Evolutionary conservation across 2,329 filamentous ascomycete genomes (phyloP), one percentile per base, ranked within the genome.

Genomic region (Gaeumannomyces tritici): DNA sequence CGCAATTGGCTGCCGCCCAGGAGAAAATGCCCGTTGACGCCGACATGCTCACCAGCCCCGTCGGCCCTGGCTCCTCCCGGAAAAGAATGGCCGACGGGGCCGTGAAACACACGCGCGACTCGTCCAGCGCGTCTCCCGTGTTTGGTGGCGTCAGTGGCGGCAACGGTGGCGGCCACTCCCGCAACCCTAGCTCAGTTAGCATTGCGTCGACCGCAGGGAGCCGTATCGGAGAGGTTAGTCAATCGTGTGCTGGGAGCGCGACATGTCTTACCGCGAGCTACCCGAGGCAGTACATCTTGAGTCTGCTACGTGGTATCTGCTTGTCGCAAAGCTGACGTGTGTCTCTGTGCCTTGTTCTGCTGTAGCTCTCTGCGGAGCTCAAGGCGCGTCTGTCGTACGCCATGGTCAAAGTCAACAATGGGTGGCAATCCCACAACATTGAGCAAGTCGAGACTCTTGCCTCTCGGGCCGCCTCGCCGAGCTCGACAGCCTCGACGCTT

Each of bases 351-450:
- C 24, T 51, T 51, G 42, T 51, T 18, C 42, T 51, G 18, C 42
- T n/a, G 35, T 72, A 92, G 89, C 77, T 91, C 62, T 91, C 90
- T 55, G 84, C 87, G 62, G 89, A 93, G 71, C 82, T 98, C 61
- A 89, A 88, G 71, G 88, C 91, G 60, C 89, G 91, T 69, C 82
- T 98, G 31, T 91, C 91, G 8, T 97, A 97, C 74, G 93, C 93
- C 66, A 95, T 96, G 83, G 83, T 96, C 71, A 97, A 96, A 74
- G 89, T 97, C 55, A 91, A 91, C 72, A 87, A 96, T 71, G 91
- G 91, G 63, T 95, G 92, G 89, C 89, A 96, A 74, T 83, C 87
- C 60, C 86, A 89, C 66, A 86, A 86, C 24, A 85, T 95, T 63
- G 87, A 89, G 62, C 89, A 93, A 73, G 84, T 93, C 33, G 91